Base-by-base conservation (phyloP, 208 protist species). In the Leishmania mexicana region DNA sequence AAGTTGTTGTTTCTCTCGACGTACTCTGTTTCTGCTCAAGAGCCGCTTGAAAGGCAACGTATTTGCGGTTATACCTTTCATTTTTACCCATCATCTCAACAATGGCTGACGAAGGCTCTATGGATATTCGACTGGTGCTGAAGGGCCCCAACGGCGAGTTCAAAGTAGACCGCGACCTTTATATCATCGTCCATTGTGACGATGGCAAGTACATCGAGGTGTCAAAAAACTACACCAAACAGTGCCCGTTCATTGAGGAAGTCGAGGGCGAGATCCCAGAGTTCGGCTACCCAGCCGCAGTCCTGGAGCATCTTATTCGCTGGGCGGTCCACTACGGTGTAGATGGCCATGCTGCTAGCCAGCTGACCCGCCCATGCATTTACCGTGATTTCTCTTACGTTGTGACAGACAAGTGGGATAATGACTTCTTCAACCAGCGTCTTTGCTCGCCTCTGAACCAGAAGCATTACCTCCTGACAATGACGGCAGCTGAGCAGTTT, bases 401-500 rank as follows among this genome's bases (percentile, higher is more conserved):
- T 35, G 79, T 89, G 45, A 96, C 86, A 45, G 83, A 88, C 60
- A 80, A 89, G 76, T 97, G 92, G 92, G 94, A 97, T 67, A 87
- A 80, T 42, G 87, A 89, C 31, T 97, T 90, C 76, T 95, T 90
- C 77, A 83, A 79, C 54, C 75, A 87, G 58, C 85, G 85, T 31
- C 78, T 97, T 7, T 88, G 68, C 73, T 83, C 80, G 53, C 76
- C 86, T 42, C 51, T 79, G 51, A 86, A 90, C 80, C 80, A 87
- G 68, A 89, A 88, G 76, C 75, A 90, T 83, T 94, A 89, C 81
- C 81, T 96, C 10, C 76, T 81, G 53, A 96, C 90, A 11, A 90
- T 97, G 78, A 92, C 88, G 42, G 91, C 91, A 19, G 94, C 94
- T 7, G 94, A 97, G 83, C 83, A 90, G 78, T 94, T 85, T 58